Conservation (phyloP, 768 basidiomycete species). For the Rossbeevera mucosa region DNA sequence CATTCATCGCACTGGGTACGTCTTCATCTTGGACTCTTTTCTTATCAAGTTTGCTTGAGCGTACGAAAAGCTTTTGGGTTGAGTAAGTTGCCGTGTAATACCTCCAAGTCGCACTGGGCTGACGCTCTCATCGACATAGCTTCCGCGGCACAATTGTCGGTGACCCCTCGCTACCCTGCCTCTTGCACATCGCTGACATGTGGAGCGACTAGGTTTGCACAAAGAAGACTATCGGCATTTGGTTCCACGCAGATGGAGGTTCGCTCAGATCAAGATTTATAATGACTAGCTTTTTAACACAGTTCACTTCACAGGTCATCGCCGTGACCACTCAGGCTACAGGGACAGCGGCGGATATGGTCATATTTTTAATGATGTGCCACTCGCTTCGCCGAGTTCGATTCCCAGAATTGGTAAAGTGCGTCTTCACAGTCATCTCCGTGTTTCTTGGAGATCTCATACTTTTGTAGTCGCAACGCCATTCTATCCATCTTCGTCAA, state of each 20-base stretch:
- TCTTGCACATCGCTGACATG: constrained; percentile 5
- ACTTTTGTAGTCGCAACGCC: constrained; percentile 10
- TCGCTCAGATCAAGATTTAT: background rate
- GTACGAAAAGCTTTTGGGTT: constrained; percentile 24
- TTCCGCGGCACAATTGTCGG: constrained; percentile 25
- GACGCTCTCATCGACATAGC: constrained; percentile 10
- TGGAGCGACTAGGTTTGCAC: constrained; percentile 12
- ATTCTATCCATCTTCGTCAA: background rate
- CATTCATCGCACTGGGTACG: constrained; percentile 22
- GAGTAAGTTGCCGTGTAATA: constrained; percentile 15
- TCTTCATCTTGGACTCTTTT: background rate
- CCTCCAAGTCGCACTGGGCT: background rate
- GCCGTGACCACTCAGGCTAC: constrained; percentile 10
- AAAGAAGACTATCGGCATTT: constrained; percentile 22
- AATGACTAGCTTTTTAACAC: background rate
- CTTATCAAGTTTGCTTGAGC: constrained; percentile 4
- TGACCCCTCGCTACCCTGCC: background rate
- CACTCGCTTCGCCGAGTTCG: constrained; percentile 17
- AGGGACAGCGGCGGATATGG: constrained; percentile 6
- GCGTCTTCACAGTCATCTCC: constrained; percentile 1
- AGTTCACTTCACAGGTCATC: constrained; percentile 4
- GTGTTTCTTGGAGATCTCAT: background rate
- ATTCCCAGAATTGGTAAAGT: constrained; percentile 16
- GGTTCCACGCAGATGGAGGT: constrained; percentile 18
- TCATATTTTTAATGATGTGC: constrained; percentile 16